Evolutionary conservation across 2,329 filamentous ascomycete genomes (phyloP), one percentile per base, ranked within the genome.

Genomic region (Fusarium concolor): DNA sequence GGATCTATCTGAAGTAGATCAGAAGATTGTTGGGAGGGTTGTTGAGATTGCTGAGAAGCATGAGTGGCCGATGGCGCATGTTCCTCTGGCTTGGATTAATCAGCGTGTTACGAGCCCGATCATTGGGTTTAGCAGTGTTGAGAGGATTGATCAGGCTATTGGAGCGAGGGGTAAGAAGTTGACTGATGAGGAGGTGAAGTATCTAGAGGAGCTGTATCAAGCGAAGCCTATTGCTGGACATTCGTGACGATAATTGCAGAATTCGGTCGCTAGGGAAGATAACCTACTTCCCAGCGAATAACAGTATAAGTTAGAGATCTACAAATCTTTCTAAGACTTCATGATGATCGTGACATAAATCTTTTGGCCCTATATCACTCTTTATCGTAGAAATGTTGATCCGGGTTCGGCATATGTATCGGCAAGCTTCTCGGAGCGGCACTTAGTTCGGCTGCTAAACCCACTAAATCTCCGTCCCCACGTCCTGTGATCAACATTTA

Each of bases 71-170:
- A 70, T 70, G 45, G 67, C 67, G 1, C 67, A 70, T 26, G 62
- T 70, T 15, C 50, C 67, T 4, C n/a, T 70, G 28, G 67, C 67
- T 0, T 70, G 67, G 67, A 70, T 70, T 0, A 51, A 49, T 1
- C 57, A 70, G 33, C 41, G 52, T 1, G 28, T 70, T 9, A 51
- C 67, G 0, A 70, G 67, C 12, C 67, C 67, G 0, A 68, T 70
- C 10, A 56, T 70, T 9, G 67, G 67, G 0, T 70, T 70, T 5
- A 70, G 67, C 10, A 70, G 59, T 6, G 22, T 70, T 15, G 67
- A 55, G 31, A 64, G 67, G 24, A 70, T 70, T 14, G 67, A 70
- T 5, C 62, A 70, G 22, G 67, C 67, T 20, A 43, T 70, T 14
- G 28, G 35, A 15, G 51, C 67, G 0, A 67, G 58, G 12, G 67